Evolutionary conservation across 2,329 filamentous ascomycete species (phyloP), one percentile per base, ranked within the genome.

Genomic region (Fusarium sambucinum): DNA sequence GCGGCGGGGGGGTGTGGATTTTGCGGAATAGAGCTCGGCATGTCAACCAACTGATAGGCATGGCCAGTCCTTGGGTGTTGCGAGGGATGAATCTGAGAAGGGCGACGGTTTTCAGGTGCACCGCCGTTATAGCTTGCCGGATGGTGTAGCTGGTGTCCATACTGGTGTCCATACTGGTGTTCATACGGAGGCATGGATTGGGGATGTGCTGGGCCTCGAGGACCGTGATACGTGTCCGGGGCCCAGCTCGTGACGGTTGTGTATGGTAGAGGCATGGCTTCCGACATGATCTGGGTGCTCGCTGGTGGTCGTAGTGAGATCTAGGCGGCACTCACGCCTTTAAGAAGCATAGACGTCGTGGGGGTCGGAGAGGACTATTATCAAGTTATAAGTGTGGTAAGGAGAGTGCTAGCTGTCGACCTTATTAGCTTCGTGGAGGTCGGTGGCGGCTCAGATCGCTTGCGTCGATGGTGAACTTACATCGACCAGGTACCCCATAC

Each of bases 101-200:
- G 53, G 46, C 59, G 57, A 62, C 47, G 55, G 48, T 51, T 30
- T 42, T 38, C 58, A 59, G 62, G 69, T n/a, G 44, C 47, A 48
- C 66, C 72, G 11, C 47, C n/a, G 25, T 38, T 16, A 67, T 63
- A 42, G 73, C 56, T 35, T 76, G 71, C 64, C 5, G 75, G 72
- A 33, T 75, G 68, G 48, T 76, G 76, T 8, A 75, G 61, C 48
- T 71, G 73, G 25, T 70, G 54, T 32, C 17, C 32, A 32, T 32
- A 32, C 30, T 32, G 30, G 30, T n/a, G n/a, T n/a, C n/a, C n/a
- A 25, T 25, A 25, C 23, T 25, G 23, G 7, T 27, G 27, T 27
- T 62, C 51, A 46, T 79, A 73, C 17, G 72, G 75, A 38, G 72
- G 59, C 53, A 76, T 46, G 70, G 66, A 72, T 17, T 72, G 76